phyloP scores from a whole-genome alignment of 1,139 yeast genomes.

The Yamadazyma spencermartinsiae region DNA sequence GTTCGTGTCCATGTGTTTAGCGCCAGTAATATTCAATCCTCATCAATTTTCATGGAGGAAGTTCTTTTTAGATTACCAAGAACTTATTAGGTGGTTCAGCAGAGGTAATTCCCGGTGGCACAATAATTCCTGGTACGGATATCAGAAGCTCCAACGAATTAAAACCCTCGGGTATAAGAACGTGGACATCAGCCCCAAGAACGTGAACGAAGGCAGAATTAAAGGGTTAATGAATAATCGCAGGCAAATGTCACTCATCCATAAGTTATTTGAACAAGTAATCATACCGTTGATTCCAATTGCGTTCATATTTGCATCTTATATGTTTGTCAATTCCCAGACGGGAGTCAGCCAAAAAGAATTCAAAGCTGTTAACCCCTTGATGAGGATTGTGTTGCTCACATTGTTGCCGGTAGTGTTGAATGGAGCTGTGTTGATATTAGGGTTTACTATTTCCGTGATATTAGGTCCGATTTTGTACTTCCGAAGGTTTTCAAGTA shows the following conservation, averaged over 20 bases:
- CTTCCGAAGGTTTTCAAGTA: constrained; percentile 32
- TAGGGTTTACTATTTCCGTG: constrained; percentile 49
- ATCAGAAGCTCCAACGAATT: constrained; percentile 53
- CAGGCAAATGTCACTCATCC: constrained; percentile 26
- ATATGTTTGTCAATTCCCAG: constrained; percentile 69
- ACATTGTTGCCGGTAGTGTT: constrained; percentile 53
- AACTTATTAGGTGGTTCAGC: constrained; percentile 65
- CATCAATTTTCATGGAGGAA: constrained; percentile 75
- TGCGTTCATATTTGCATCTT: constrained; percentile 53
- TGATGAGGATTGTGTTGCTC: constrained; percentile 30
- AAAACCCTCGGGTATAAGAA: constrained; percentile 67
- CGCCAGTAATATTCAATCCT: constrained; percentile 84
- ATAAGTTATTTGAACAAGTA: constrained; percentile 54
- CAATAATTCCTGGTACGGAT: constrained; percentile 61
- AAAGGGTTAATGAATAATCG: constrained; percentile 35
- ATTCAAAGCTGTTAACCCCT: constrained; percentile 11
- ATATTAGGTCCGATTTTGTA: constrained; percentile 41
- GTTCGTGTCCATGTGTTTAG: constrained; percentile 65
- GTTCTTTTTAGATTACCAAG: constrained; percentile 71
- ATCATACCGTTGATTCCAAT: constrained; percentile 48
- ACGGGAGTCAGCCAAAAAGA: constrained; percentile 55
- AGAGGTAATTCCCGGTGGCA: constrained; percentile 59
- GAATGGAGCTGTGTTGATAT: constrained; percentile 43
- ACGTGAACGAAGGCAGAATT: constrained; percentile 6
- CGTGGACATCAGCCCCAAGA: not conserved